Base-by-base conservation (phyloP, 2,329 filamentous ascomycete species). In the Paecilomyces sp. region DNA sequence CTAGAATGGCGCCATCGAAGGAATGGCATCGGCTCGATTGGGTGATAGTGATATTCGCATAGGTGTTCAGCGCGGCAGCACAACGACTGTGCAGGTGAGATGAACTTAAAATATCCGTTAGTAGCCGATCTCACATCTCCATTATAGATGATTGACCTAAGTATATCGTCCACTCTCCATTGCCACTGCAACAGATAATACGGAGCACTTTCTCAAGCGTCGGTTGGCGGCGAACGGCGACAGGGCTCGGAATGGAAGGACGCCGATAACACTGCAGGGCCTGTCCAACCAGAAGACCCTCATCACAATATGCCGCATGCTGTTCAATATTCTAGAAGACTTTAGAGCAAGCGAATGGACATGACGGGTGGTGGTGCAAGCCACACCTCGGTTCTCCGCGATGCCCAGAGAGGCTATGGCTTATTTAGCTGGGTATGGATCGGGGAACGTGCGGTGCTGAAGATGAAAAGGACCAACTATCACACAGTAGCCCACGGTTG, bases 31-130 rank as follows among this genome's bases (percentile, higher is more conserved):
- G 15, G 64, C 62, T 30, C 70, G 55, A 64, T 83, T 80, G 63
- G 84, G 6, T 72, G 0, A 81, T 83, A 63, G 84, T 77, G 60
- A 84, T 79, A 2, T 80, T 83, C 8, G 77, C 80, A 63, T 82
- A 71, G 1, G 72, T 75, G 62, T 82, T 81, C 0, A 84, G 68
- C 67, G 77, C 78, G 47, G 18, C 25, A n/a, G 41, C 24, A 24
- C n/a, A 31, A 33, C 25, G 28, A 31, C 18, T 15, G 18, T 36
- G 41, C 41, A 47, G 22, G n/a, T 22, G 22, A 24, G 9, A 15
- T 11, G 22, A 30, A 30, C 24, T 30, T 25, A 30, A 53, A 22
- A 55, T 33, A n/a, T 55, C 31, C 54, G 54, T 55, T 7, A 12
- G 8, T 55, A 36, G n/a, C 28, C 54, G 54, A 30, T 33, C 28